Conservation (phyloP, 1,284 basidiomycete species). For the Coniferiporia weirii region DNA sequence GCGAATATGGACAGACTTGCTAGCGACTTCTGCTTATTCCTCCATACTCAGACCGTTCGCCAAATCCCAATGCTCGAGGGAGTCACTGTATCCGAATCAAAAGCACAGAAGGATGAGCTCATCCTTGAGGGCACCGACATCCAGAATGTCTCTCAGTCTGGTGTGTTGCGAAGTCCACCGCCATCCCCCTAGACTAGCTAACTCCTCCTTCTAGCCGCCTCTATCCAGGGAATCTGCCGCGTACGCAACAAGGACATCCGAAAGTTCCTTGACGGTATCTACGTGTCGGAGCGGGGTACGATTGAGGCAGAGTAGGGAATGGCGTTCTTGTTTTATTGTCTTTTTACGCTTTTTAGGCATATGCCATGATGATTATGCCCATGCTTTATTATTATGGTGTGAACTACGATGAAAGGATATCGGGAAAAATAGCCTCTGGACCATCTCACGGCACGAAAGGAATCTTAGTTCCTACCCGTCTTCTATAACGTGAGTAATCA, state of each 20-base stretch:
- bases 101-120: conserved; percentile 95
- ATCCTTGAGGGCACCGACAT: conserved; percentile 93
- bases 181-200: neutral
- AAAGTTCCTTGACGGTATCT: conserved; percentile 91
- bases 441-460: conserved; percentile 53
- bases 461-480: conserved; percentile 65
- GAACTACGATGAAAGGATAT: neutral
- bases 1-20: conserved; percentile 14
- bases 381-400: neutral
- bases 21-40: neutral
- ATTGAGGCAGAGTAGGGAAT: conserved; percentile 29
- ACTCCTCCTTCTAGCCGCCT: conserved; percentile 59
- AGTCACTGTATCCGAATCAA: conserved; percentile 85
- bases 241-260: conserved; percentile 99
- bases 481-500: conserved; percentile 67
- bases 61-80: conserved; percentile 91
- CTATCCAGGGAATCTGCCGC: conserved; percentile 90
- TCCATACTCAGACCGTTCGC: conserved; percentile 67
- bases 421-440: neutral
- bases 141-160: conserved; percentile 92
- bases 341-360: conserved; percentile 3
- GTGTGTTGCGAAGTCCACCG: conserved; percentile 34
- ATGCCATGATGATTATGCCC: conserved; percentile 11
- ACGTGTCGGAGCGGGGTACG: conserved; percentile 82
- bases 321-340: neutral